phyloP scores from a whole-genome alignment of 257 asterid genomes.

The Scutellaria baicalensis region DNA sequence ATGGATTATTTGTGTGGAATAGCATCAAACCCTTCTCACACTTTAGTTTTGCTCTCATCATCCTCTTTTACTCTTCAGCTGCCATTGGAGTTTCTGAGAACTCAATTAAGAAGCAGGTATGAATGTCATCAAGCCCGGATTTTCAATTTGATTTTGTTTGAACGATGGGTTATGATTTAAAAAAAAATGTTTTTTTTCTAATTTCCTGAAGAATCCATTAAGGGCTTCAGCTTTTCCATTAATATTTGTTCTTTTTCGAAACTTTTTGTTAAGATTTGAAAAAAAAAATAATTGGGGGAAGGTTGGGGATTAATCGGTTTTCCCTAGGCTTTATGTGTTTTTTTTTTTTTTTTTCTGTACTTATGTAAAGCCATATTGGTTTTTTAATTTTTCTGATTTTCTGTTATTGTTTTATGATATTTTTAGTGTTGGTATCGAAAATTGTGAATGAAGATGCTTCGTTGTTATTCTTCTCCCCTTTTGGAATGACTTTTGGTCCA shows the following conservation, averaged over 20 bases:
- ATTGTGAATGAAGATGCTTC: neutral
- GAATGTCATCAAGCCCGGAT: neutral
- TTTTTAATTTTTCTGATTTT: neutral
- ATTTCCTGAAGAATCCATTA: neutral
- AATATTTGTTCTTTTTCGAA: neutral
- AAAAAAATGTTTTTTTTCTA: neutral
- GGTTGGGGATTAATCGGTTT: neutral
- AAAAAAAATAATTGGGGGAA: too few species aligned
- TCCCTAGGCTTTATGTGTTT: neutral
- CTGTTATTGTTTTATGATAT: neutral
- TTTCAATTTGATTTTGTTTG: neutral
- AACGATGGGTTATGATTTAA: neutral
- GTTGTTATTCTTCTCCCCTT: neutral
- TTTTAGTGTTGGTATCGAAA: neutral
- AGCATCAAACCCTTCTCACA: conserved; percentile 11
- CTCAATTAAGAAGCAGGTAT: conserved; percentile 7
- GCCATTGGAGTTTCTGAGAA: conserved; percentile 3
- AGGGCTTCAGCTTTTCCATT: neutral
- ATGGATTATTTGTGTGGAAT: neutral
- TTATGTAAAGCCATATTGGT: neutral
- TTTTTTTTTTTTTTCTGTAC: neutral
- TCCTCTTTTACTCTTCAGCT: conserved; percentile 1
- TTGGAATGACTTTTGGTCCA: neutral
- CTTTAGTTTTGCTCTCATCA: conserved; percentile 2
- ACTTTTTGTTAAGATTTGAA: too few species aligned